Base-by-base conservation (phyloP, 2,329 filamentous ascomycete genomes). In the Colletotrichum tropicale region DNA sequence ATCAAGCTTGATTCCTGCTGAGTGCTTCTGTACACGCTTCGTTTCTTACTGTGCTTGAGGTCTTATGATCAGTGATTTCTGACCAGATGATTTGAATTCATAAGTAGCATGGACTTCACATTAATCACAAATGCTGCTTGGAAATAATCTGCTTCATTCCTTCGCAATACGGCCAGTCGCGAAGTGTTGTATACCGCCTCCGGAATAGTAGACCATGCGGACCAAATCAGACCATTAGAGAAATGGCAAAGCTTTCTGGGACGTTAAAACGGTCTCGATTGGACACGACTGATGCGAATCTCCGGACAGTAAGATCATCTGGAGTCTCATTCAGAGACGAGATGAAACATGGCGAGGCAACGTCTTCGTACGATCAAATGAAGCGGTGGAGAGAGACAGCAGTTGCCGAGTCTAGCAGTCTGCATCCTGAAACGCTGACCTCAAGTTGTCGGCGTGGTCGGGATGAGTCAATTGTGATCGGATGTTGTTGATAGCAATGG, bases 171-270 rank as follows among this genome's bases (percentile, higher is more conserved):
- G 18, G 38, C 18, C 10, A 4, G 6, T 48, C 43, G n/a, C n/a
- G n/a, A 12, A 1, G n/a, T 48, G 10, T 21, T 48, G 6, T 13
- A n/a, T n/a, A 21, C 6, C 43, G n/a, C 10, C 0, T 9, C n/a
- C 43, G 10, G 43, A 2, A 13, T 13, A 21, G 18, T 4, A 48
- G 43, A 7, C 18, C 3, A 48, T 12, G 18, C 3, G 9, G n/a
- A n/a, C 18, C 10, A 7, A 21, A 6, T 8, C 1, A n/a, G n/a
- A 0, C 8, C 18, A 43, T 43, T 5, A 3, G 16, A 7, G 9
- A 18, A n/a, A n/a, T 48, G n/a, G 10, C 9, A 21, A 48, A 21
- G 10, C 5, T 48, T 21, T 7, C 43, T 48, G 2, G 13, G 18
- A 48, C 43, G 4, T 1, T 7, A 0, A 48, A 0, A 2, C n/a